Evolutionary conservation across 164 flowering plant species (phyloP).

Genomic region (Magnolia kwangsiensis): DNA sequence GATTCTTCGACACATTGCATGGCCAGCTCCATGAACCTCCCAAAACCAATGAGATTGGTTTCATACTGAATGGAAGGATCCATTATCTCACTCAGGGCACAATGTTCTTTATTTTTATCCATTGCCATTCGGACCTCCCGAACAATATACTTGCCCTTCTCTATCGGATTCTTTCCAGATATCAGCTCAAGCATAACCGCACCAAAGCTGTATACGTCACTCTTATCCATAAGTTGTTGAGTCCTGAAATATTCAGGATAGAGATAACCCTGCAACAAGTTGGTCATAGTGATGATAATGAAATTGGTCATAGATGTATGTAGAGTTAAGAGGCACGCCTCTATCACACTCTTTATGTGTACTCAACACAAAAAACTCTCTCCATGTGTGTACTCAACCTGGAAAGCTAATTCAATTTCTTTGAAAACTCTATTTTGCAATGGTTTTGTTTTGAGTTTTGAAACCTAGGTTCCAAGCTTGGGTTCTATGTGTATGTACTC

Average conservation of each 20-base stretch:
- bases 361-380: background rate
- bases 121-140: conserved; percentile 34
- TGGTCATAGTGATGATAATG: background rate
- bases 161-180: conserved; percentile 51
- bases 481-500: too few relatives aligned
- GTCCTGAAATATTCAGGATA: conserved; percentile 78
- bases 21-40: conserved; percentile 48
- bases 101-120: conserved; percentile 32
- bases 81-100: conserved; percentile 34
- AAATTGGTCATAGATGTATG: too few relatives aligned
- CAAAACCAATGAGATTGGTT: conserved; percentile 31
- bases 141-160: conserved; percentile 49
- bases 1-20: conserved; percentile 48
- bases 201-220: conserved; percentile 73
- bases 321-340: background rate
- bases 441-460: too few relatives aligned
- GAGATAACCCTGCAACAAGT: conserved; percentile 52
- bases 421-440: background rate
- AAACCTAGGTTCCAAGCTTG: too few relatives aligned
- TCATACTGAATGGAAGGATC: conserved; percentile 39
- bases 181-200: conserved; percentile 52
- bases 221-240: conserved; percentile 59
- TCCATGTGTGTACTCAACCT: background rate
- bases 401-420: background rate
- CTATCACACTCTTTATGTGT: too few relatives aligned